A percentile compares a stretch with the other conserved stretches of the same genome.
phyloP scores from a whole-genome alignment of 495 filamentous ascomycete genomes.

The Eremomyces bilateralis region DNA sequence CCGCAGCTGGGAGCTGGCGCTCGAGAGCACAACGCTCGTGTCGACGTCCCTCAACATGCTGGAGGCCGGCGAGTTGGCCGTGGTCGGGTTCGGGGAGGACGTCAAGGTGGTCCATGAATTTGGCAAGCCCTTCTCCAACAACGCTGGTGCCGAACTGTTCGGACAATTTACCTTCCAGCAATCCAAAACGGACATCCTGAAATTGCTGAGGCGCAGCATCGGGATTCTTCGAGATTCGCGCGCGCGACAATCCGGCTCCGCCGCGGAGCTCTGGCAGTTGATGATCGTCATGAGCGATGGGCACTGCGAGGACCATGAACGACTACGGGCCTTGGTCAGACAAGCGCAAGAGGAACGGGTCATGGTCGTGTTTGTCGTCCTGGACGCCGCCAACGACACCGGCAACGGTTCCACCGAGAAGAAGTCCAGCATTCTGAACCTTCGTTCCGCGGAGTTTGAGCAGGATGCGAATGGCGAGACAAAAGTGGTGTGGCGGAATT shows the following conservation, averaged over 20 bases:
- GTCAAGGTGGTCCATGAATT: conserved; percentile 81
- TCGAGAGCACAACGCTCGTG: conserved; percentile 81
- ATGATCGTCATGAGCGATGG: conserved; percentile 85
- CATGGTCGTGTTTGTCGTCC: conserved; percentile 94
- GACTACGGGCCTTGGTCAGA: conserved; percentile 55
- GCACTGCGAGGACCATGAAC: conserved; percentile 74
- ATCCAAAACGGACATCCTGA: conserved; percentile 59
- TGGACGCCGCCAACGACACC: conserved; percentile 42
- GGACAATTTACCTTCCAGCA: conserved; percentile 75
- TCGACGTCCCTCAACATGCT: conserved; percentile 69
- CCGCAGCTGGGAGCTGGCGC: conserved; percentile 45
- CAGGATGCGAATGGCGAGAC: conserved; percentile 36
- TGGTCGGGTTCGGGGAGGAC: conserved; percentile 73
- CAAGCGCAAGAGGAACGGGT: conserved; percentile 81
- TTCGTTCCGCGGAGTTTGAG: conserved; percentile 61
- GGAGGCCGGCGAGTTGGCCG: conserved; percentile 74
- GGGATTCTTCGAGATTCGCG: conserved; percentile 62
- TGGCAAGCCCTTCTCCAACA: conserved; percentile 57
- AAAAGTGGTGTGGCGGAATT: conserved; percentile 53
- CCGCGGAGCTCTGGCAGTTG: conserved; percentile 86
- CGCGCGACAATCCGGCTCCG: conserved; percentile 30
- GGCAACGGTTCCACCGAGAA: conserved; percentile 9
- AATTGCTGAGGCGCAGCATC: conserved; percentile 54
- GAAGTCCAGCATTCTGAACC: conserved; percentile 46
- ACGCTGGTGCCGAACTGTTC: conserved; percentile 62